phyloP scores from a whole-genome alignment of 2,329 filamentous ascomycete species.

The Colletotrichum incanum region DNA sequence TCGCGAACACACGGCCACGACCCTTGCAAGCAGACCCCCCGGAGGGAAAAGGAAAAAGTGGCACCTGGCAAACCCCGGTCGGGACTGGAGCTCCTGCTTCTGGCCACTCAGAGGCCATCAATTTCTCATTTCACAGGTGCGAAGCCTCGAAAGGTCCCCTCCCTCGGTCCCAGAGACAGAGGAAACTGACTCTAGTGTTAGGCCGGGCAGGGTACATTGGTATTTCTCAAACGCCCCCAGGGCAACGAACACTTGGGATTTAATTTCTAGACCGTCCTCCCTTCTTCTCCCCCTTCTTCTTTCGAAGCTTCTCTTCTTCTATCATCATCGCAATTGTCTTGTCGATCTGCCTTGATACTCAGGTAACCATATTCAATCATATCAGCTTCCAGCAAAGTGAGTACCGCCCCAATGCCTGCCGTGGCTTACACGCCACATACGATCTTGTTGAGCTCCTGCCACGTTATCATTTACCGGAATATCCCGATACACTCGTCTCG shows the following conservation, averaged over 20 bases:
- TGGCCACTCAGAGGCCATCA: slow-evolving; percentile 35
- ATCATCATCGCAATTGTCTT: slow-evolving; percentile 14
- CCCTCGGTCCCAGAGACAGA: slow-evolving; percentile 11
- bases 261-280: slow-evolving; percentile 19
- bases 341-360: slow-evolving; percentile 19
- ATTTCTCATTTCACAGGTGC: slow-evolving; percentile 40
- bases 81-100: slow-evolving; percentile 29
- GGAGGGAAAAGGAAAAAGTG: slow-evolving; percentile 27
- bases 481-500: slow-evolving; percentile 8
- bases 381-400: slow-evolving; percentile 33
- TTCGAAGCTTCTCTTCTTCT: slow-evolving; percentile 1
- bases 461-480: slow-evolving; percentile 13
- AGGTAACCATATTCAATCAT: background rate
- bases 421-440: slow-evolving; percentile 22
- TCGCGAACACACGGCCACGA: slow-evolving; percentile 13
- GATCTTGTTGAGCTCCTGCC: slow-evolving; percentile 22
- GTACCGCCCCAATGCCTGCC: background rate
- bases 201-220: slow-evolving; percentile 16
- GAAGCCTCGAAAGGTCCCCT: background rate
- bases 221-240: slow-evolving; percentile 41
- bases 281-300: background rate
- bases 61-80: slow-evolving; percentile 19
- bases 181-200: slow-evolving; percentile 20
- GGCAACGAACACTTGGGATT: slow-evolving; percentile 30
- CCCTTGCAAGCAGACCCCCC: slow-evolving; percentile 27